Conservation (phyloP, 1,284 basidiomycete genomes). For the Mycena sp. region DNA sequence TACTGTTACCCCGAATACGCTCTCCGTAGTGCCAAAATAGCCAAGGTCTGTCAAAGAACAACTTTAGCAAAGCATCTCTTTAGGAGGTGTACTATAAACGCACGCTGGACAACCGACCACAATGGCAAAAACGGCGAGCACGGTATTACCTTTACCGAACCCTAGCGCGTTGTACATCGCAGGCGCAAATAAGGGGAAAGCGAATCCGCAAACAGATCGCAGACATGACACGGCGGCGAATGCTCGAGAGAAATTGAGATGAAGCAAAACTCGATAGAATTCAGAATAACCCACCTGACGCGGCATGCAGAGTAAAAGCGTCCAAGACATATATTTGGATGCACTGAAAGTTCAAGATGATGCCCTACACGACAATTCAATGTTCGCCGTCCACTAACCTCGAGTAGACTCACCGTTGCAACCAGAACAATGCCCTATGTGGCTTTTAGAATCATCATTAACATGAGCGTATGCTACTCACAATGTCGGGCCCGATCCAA, state of each 20-base stretch:
- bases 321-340: conserved; percentile 76
- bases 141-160: conserved; percentile 70
- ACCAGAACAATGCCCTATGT: conserved; percentile 63
- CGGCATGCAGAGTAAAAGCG: conserved; percentile 70
- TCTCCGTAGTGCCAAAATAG: too few relatives aligned
- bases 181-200: conserved; percentile 74
- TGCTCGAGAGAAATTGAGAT: not conserved
- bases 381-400: conserved; percentile 37
- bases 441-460: not conserved
- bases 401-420: conserved; percentile 25
- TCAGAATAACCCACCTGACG: conserved; percentile 53
- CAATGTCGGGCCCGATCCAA: conserved; percentile 75
- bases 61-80: not conserved
- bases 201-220: conserved; percentile 60
- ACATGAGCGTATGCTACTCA: conserved; percentile 38
- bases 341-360: conserved; percentile 63
- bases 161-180: conserved; percentile 70
- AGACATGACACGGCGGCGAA: not conserved
- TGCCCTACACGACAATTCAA: conserved; percentile 38
- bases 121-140: conserved; percentile 64
- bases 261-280: not conserved
- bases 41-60: too few relatives aligned
- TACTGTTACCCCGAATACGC: too few relatives aligned
- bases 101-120: conserved; percentile 71
- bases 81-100: conserved; percentile 37